Evolutionary conservation across 2,329 filamentous ascomycete species (phyloP).

Genomic region (Dactylellina sp.): DNA sequence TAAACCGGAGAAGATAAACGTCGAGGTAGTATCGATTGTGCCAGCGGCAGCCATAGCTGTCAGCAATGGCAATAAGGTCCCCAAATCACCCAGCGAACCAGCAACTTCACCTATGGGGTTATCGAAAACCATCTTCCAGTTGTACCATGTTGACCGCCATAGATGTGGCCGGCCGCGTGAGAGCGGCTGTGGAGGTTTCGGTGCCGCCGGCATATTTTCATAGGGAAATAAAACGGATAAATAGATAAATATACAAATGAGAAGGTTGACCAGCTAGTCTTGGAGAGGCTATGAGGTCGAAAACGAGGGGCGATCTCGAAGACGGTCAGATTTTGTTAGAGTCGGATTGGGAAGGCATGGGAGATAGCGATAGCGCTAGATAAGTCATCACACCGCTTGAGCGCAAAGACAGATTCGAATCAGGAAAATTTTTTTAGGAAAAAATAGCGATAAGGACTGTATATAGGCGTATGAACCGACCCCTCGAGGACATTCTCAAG

Average conservation of each 20-base stretch:
- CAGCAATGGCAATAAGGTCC: conserved; percentile 56
- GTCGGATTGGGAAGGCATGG: conserved; percentile 31
- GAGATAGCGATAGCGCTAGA: not conserved
- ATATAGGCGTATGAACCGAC: conserved; percentile 25
- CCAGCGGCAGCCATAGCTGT: conserved; percentile 78
- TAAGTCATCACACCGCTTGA: conserved; percentile 12
- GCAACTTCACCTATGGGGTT: conserved; percentile 81
- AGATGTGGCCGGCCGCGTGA: conserved; percentile 52
- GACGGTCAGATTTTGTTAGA: conserved; percentile 38
- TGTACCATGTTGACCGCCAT: conserved; percentile 57
- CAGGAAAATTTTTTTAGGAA: not conserved
- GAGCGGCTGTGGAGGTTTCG: conserved; percentile 48
- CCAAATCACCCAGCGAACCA: conserved; percentile 72
- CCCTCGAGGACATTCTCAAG: not conserved
- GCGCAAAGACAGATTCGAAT: not conserved
- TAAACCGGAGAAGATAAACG: conserved; percentile 86
- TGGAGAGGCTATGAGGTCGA: not conserved
- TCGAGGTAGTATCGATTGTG: conserved; percentile 84
- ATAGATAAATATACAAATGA: conserved; percentile 15
- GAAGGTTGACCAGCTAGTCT: not conserved
- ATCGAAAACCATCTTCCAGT: conserved; percentile 66
- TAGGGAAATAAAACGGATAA: conserved; percentile 14
- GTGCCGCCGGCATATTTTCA: conserved; percentile 38
- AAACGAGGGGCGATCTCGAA: conserved; percentile 34
- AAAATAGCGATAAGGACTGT: conserved; percentile 41